phyloP scores from a whole-genome alignment of 1,284 basidiomycete genomes.

The Boletus semigastroideus region DNA sequence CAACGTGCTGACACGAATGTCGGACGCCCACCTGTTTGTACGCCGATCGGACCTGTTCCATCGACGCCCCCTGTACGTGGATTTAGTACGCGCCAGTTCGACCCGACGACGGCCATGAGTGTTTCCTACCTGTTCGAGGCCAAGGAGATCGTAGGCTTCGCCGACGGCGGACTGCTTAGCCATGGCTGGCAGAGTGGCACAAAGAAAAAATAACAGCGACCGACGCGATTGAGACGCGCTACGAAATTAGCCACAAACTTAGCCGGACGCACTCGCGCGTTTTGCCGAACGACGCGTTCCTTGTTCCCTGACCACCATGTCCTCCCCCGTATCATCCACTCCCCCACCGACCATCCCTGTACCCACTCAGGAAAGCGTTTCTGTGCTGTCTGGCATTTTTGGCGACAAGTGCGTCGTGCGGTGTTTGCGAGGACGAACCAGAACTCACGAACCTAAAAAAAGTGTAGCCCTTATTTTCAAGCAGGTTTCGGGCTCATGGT shows the following conservation, averaged over 20 bases:
- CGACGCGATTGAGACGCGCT: constrained; percentile 34
- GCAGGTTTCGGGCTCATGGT: constrained; percentile 97
- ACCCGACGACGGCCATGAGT: neutral
- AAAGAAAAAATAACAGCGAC: constrained; percentile 10
- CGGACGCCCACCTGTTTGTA: constrained; percentile 58
- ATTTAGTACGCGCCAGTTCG: constrained; percentile 5
- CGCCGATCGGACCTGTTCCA: constrained; percentile 61
- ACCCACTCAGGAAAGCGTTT: constrained; percentile 8
- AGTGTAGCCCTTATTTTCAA: constrained; percentile 88
- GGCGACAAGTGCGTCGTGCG: constrained; percentile 35
- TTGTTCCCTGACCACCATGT: constrained; percentile 17
- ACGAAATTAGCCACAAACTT: constrained; percentile 14
- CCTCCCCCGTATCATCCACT: constrained; percentile 1
- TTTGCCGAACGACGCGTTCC: constrained; percentile 4
- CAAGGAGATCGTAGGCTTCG: constrained; percentile 57
- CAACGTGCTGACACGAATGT: neutral
- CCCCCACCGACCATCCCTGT: constrained; percentile 10
- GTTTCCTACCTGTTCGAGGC: constrained; percentile 53
- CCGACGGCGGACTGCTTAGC: constrained; percentile 37
- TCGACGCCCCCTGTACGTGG: constrained; percentile 49
- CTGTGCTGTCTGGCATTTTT: constrained; percentile 21
- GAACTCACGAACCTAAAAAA: constrained; percentile 31
- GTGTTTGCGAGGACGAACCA: neutral
- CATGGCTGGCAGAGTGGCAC: constrained; percentile 31
- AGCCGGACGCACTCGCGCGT: neutral